A percentile compares a stretch with the other conserved stretches of the same genome.
Evolutionary conservation across 2,329 filamentous ascomycete species (phyloP).

Genomic region (Nemania sp.): DNA sequence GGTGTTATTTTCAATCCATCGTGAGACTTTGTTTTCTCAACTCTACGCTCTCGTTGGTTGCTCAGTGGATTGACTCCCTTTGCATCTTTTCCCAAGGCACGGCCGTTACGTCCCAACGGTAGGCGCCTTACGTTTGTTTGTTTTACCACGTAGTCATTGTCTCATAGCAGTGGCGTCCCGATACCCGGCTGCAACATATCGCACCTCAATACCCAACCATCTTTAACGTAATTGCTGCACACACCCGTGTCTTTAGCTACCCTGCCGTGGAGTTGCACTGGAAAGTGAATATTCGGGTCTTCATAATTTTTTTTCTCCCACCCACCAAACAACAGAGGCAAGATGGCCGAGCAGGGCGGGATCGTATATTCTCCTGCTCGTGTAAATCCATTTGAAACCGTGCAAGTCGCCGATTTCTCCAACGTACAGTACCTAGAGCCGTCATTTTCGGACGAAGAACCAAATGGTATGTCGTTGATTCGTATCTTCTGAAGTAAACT

Average conservation of each 20-base stretch:
- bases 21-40: constrained; percentile 43
- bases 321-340: constrained; percentile 31
- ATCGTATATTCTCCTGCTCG: constrained; percentile 44
- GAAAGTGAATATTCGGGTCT: constrained; percentile 25
- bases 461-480: constrained; percentile 42
- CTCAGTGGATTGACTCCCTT: constrained; percentile 48
- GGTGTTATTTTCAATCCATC: constrained; percentile 40
- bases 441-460: constrained; percentile 39
- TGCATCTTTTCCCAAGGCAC: constrained; percentile 39
- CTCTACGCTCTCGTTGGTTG: constrained; percentile 47
- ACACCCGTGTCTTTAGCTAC: constrained; percentile 39
- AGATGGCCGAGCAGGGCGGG: constrained; percentile 44
- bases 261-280: constrained; percentile 31
- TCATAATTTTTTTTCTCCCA: constrained; percentile 28
- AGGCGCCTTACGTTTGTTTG: constrained; percentile 42
- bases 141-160: constrained; percentile 41
- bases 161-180: constrained; percentile 41
- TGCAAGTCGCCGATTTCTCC: constrained; percentile 45
- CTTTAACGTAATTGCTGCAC: constrained; percentile 41
- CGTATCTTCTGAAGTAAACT: constrained; percentile 35
- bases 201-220: constrained; percentile 42
- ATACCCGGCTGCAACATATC: constrained; percentile 43
- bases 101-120: constrained; percentile 41
- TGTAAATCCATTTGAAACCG: constrained; percentile 36
- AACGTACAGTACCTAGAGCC: constrained; percentile 38